A percentile compares a stretch with the other conserved stretches of the same genome.
Evolutionary conservation across 805 yeast genomes (phyloP).

Genomic region (Lachancea thermotolerans): DNA sequence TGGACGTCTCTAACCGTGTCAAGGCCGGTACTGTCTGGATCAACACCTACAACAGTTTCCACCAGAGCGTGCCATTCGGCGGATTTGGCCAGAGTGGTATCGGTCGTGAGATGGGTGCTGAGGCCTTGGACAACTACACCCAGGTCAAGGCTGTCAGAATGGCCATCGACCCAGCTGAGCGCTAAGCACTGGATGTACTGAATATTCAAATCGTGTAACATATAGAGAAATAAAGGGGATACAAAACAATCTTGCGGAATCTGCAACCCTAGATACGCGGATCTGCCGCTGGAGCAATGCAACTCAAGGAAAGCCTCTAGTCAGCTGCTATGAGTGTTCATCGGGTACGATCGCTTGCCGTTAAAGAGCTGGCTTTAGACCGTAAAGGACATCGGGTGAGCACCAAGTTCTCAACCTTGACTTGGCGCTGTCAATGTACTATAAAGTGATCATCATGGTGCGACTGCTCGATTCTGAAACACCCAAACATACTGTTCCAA

Average conservation of each 20-base stretch:
- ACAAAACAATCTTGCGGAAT: not conserved
- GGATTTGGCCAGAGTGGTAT: constrained; percentile 84
- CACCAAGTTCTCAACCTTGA: not conserved
- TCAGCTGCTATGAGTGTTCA: too few relatives aligned
- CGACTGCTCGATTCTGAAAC: too few relatives aligned
- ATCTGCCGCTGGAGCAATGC: too few relatives aligned
- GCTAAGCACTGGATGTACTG: not conserved
- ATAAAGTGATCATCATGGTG: too few relatives aligned
- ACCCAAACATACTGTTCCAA: too few relatives aligned
- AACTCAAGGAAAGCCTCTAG: too few relatives aligned
- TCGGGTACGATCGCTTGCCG: too few relatives aligned
- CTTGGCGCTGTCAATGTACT: not conserved
- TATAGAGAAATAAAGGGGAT: not conserved
- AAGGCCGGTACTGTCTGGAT: constrained; percentile 81
- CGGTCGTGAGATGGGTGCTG: constrained; percentile 88
- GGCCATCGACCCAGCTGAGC: constrained; percentile 36
- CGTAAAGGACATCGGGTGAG: too few relatives aligned
- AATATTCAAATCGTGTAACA: not conserved
- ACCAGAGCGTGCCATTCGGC: constrained; percentile 83
- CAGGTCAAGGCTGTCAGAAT: constrained; percentile 78
- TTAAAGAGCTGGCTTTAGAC: too few relatives aligned
- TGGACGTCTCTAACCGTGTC: constrained; percentile 57
- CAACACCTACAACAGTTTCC: constrained; percentile 81
- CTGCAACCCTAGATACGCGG: too few relatives aligned
- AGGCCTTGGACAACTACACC: constrained; percentile 75